Percentiles rank a stretch among this genome's conserved stretches.
These are phyloP conservation scores for Capniomyces stellatus DNA, from an alignment of 371 early-diverging fungal species.

Conservation along the genomic window DNA sequence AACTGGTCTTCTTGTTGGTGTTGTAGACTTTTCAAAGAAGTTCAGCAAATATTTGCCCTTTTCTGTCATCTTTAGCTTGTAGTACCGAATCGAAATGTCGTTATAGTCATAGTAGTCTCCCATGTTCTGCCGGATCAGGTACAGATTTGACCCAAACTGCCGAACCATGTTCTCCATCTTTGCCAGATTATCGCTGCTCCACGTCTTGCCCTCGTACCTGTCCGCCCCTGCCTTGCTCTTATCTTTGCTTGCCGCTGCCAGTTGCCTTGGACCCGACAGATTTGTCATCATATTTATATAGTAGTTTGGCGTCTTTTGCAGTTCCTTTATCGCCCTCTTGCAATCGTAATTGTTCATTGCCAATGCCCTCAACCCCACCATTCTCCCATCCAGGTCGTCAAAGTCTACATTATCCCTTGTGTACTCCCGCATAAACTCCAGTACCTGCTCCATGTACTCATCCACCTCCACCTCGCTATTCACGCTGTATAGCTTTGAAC, in stretches of 20 bases:
- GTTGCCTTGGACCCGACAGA: neutral
- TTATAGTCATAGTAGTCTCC: constrained; percentile 9
- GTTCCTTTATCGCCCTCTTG: constrained; percentile 31
- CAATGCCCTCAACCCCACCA: constrained; percentile 38
- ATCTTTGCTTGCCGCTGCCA: neutral
- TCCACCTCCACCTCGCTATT: constrained; percentile 23
- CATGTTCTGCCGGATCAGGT: constrained; percentile 22
- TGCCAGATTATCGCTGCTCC: constrained; percentile 36
- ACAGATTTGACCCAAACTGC: constrained; percentile 50
- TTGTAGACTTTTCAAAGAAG: constrained; percentile 4
- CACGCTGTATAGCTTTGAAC: too few species aligned
- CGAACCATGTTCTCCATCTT: constrained; percentile 50
- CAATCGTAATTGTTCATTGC: constrained; percentile 35
- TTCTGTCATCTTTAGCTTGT: constrained; percentile 30
- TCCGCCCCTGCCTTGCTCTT: neutral
- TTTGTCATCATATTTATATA: constrained; percentile 4
- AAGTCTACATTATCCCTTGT: constrained; percentile 12
- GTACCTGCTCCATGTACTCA: constrained; percentile 16
- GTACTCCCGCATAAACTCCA: constrained; percentile 12
- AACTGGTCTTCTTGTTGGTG: neutral
- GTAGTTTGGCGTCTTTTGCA: constrained; percentile 26
- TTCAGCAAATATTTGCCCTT: constrained; percentile 15
- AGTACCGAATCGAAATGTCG: constrained; percentile 16
- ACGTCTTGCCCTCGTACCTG: constrained; percentile 23
- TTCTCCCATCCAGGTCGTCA: constrained; percentile 31